Base-by-base conservation (phyloP, 2,329 filamentous ascomycete genomes). In the Bipolaris victoriae region DNA sequence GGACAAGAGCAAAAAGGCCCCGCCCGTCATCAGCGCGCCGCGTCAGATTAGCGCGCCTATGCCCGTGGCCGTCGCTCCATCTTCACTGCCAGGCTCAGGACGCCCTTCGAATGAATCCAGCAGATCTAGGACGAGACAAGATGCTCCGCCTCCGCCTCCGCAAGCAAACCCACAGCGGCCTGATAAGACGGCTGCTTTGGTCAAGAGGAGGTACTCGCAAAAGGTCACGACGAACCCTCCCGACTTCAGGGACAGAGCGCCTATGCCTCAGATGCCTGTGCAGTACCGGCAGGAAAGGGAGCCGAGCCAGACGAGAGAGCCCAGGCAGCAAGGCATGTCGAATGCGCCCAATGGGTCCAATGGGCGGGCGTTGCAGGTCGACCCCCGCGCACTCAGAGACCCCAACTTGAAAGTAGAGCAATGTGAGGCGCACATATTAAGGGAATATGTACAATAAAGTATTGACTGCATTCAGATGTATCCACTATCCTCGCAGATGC, bases 141-240 rank as follows among this genome's bases (percentile, higher is more conserved):
- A 67, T 57, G 65, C 33, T 3, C 62, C 71, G 24, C 76, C 43
- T 16, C 33, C n/a, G 11, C 46, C 76, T 20, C 16, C 40, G 36
- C 77, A 81, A 64, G 9, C 18, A 16, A 74, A 79, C 52, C 75
- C 78, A 37, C 78, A 79, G 60, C 72, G 78, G 55, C 80, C 78
- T 52, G 74, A 75, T 48, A 83, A 85, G 67, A 88, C 87, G 40
- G 86, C 86, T 16, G 94, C 99, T 76, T 82, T 98, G 52, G 93
- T 99, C 57, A 98, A 98, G 80, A 86, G 92, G 67, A 84, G 95
- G 67, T 99, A 98, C 78, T 98, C 95, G 37, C 93, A 93, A 40
- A 88, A 94, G 59, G 96, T 97, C 76, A 94, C 92, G 68, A 88
- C 90, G 63, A 77, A 89, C 1, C 90, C 90, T 1, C 80, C 86